phyloP scores from a whole-genome alignment of 2,329 filamentous ascomycete species.

The Aspergillus ibericus region DNA sequence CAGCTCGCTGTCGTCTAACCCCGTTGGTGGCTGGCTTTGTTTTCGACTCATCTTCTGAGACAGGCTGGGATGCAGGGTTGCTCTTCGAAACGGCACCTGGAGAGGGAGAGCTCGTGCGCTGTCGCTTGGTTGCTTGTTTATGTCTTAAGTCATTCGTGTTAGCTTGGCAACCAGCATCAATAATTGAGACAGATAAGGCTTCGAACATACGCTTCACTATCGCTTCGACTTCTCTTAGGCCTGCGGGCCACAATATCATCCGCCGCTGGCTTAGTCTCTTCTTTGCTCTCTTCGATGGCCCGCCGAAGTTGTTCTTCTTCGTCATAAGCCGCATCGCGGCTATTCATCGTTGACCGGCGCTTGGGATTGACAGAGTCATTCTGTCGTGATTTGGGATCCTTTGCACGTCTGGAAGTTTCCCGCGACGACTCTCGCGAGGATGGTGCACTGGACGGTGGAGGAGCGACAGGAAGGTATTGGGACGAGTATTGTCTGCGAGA shows the following conservation, averaged over 20 bases:
- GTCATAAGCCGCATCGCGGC: constrained; percentile 89
- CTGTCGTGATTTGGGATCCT: constrained; percentile 47
- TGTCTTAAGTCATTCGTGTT: constrained; percentile 56
- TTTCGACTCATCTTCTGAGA: constrained; percentile 68
- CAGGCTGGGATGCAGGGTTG: constrained; percentile 45
- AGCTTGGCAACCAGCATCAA: constrained; percentile 22
- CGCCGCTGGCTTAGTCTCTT: constrained; percentile 61
- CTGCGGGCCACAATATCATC: constrained; percentile 62
- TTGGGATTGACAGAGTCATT: constrained; percentile 67
- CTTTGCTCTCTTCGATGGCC: constrained; percentile 93
- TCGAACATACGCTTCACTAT: constrained; percentile 83
- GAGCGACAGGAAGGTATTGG: constrained; percentile 61
- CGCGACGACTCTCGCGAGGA: constrained; percentile 47
- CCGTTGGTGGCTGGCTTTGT: constrained; percentile 34
- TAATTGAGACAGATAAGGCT: not conserved
- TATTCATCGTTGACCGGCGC: constrained; percentile 95
- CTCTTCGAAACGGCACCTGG: constrained; percentile 57
- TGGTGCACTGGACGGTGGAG: constrained; percentile 46
- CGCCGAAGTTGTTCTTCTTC: constrained; percentile 86
- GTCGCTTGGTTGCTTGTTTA: constrained; percentile 71
- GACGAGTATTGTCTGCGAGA: constrained; percentile 60
- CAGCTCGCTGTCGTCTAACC: constrained; percentile 61
- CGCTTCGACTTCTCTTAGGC: constrained; percentile 81
- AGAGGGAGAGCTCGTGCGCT: constrained; percentile 77
- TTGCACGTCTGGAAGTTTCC: constrained; percentile 39